Evolutionary conservation across 2,329 filamentous ascomycete genomes (phyloP).

Genomic region (Fusarium staphyleae): DNA sequence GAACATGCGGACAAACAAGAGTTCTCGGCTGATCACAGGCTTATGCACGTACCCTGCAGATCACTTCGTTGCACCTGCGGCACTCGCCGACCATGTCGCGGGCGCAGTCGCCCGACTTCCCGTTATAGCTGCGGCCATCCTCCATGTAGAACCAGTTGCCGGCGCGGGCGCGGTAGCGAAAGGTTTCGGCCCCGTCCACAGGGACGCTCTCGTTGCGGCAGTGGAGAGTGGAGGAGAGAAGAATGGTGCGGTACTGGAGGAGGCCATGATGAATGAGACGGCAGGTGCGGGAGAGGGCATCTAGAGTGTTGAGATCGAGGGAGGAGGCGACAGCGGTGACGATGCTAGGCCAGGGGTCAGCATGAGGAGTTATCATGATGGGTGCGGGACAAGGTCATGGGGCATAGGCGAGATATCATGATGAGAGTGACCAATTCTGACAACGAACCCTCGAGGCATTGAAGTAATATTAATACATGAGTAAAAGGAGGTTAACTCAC

Average conservation of each 20-base stretch:
- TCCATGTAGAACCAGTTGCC: constrained; percentile 68
- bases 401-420: constrained; percentile 21
- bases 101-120: constrained; percentile 81
- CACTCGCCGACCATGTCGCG: constrained; percentile 87
- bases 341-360: constrained; percentile 63
- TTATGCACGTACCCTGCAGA: constrained; percentile 75
- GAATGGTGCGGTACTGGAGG: constrained; percentile 76
- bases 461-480: not conserved
- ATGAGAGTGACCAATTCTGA: constrained; percentile 1
- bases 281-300: constrained; percentile 83
- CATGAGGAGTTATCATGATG: constrained; percentile 22
- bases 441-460: constrained; percentile 9
- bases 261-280: constrained; percentile 80
- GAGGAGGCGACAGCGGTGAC: constrained; percentile 75
- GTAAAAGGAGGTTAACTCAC: constrained; percentile 29
- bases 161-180: constrained; percentile 64
- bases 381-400: not conserved
- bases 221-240: constrained; percentile 77
- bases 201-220: constrained; percentile 75
- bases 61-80: constrained; percentile 75
- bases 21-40: constrained; percentile 5
- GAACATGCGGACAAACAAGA: constrained; percentile 7
- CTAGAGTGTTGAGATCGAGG: constrained; percentile 87
- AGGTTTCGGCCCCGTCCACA: constrained; percentile 61
- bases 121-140: constrained; percentile 60